Evolutionary conservation across 2,329 filamentous ascomycete genomes (phyloP), one percentile per base, ranked within the genome.

Genomic region (Domatiomyces globalis): DNA sequence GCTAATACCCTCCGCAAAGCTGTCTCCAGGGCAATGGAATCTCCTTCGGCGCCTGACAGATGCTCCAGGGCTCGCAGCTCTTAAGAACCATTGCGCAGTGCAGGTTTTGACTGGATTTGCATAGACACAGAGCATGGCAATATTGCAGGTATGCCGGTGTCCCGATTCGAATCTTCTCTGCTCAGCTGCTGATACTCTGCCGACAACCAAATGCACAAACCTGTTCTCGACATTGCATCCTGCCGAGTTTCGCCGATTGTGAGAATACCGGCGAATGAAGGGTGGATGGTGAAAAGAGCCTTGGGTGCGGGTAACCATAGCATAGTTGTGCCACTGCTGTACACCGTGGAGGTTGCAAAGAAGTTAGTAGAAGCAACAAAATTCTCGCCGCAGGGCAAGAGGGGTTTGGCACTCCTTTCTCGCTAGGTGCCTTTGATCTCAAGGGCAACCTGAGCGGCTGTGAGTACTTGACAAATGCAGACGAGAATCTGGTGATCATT

Each of bases 221-320:
- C 73, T 47, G 73, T 78, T 9, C 73, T 71, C 43, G 70, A 70
- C 7, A 67, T 73, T 55, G 66, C 69, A 8, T 62, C 64, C 17
- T 64, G 63, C 45, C 67, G 69, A 19, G 67, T 69, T 39, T 71
- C 69, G 54, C 69, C 69, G 1, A 66, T 73, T 49, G 69, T 73
- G 18, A 63, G 67, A 49, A 73, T 80, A 43, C 70, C 75, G 12
- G 75, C 74, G 22, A 77, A 77, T 51, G 75, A 80, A 64, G 69
- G 73, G 46, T 80, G 76, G 77, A 78, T 79, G 76, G 75, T 80
- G 52, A 80, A 81, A 62, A 67, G 77, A 48, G 78, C 78, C 9
- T 69, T 81, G 39, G 78, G 81, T 58, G 66, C 75, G 45, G 78
- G 78, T 39, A 77, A 78, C 6, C 77, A 81, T 60, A 78, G 76